Base-by-base conservation (phyloP, 2,329 filamentous ascomycete species). In the Colletotrichum shisoi region DNA sequence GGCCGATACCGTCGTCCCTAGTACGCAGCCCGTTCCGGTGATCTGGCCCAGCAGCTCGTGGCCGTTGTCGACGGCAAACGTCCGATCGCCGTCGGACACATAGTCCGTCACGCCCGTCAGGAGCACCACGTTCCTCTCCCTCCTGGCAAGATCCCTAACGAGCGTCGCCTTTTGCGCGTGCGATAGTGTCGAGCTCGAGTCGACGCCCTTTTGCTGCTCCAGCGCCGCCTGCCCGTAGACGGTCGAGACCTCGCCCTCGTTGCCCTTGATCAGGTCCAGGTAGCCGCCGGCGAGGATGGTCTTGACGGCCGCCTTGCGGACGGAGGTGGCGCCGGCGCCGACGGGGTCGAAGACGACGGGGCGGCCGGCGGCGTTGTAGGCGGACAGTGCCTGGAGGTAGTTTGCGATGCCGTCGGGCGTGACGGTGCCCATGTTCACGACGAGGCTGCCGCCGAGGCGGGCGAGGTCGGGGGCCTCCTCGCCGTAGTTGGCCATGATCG, bases 401-500 rank as follows among this genome's bases (percentile, higher is more conserved):
- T 92, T 92, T 12, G 81, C 73, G 3, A 94, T 78, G 42, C 89
- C 89, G 5, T 93, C 91, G 0, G 89, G 87, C 1, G 91, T 95
- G 7, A 94, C 88, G 0, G 93, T 97, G 34, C 94, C 94, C 93
- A 97, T 97, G 79, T 98, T 98, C 74, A 98, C 85, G 52, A 98
- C 91, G 1, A 98, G 85, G 0, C 90, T 87, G 12, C 92, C 93
- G 44, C 89, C 89, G 0, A 96, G 84, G 37, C 83, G 84, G 13
- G 91, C 89, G n/a, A 98, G 84, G 74, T 97, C 94, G 8, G 80
- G 76, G 0, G 93, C 93, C 82, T 98, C 94, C 57, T 89, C 86
- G 31, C 89, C 91, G 73, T 94, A 91, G 76, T 92, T 94, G 8
- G 93, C 89, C 94, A 98, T 98, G 77, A 97, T 97, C 45, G 94